These are phyloP conservation scores for Gynochthodes officinalis DNA, from an alignment of 257 asterid species.

Conservation along the genomic window DNA sequence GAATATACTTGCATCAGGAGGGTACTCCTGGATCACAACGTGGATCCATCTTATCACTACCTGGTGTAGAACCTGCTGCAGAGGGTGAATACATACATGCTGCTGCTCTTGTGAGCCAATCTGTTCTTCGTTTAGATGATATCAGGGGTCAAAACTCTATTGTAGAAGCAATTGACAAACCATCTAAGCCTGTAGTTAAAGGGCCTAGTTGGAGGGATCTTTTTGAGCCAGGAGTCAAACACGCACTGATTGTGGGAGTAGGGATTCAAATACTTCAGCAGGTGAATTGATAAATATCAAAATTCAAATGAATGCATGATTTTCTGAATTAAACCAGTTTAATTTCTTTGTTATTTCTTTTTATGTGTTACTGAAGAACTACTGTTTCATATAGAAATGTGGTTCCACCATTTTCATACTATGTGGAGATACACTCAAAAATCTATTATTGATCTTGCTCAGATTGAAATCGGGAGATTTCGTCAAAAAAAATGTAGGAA, in stretches of 20 bases:
- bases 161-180: slow-evolving; percentile 46
- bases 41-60: slow-evolving; percentile 65
- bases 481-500: background rate
- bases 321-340: background rate
- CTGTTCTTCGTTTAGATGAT: slow-evolving; percentile 65
- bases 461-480: background rate
- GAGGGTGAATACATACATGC: slow-evolving; percentile 71
- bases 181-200: slow-evolving; percentile 34
- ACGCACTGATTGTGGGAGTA: slow-evolving; percentile 85
- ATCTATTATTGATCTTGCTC: background rate
- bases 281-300: slow-evolving; percentile 36
- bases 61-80: slow-evolving; percentile 48
- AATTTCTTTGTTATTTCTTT: background rate
- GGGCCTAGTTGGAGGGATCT: slow-evolving; percentile 77
- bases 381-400: background rate
- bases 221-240: slow-evolving; percentile 89
- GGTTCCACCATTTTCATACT: background rate
- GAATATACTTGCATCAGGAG: slow-evolving; percentile 86
- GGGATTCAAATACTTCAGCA: slow-evolving; percentile 96
- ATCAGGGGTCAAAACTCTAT: slow-evolving; percentile 42
- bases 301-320: background rate
- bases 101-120: slow-evolving; percentile 86
- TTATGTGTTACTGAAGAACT: background rate
- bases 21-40: slow-evolving; percentile 57
- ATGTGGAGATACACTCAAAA: background rate